Conservation (phyloP, 2,329 filamentous ascomycete species). For the Sporothrix variecibatus region DNA sequence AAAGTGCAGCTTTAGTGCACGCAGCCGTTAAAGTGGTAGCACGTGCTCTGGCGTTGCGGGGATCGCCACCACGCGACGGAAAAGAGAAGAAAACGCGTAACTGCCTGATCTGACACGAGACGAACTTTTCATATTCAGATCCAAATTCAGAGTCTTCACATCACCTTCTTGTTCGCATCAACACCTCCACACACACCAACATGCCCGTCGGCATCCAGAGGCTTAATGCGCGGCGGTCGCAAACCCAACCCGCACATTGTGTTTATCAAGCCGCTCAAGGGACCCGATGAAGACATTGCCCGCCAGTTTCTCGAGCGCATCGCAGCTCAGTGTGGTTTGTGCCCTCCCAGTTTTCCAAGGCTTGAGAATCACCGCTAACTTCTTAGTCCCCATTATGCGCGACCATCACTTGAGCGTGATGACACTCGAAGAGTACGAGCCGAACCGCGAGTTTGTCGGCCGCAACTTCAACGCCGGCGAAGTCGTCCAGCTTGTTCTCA, state of each 20-base stretch:
- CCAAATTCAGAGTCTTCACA: background rate
- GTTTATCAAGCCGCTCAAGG: constrained; percentile 80
- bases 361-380: background rate
- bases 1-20: background rate
- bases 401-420: constrained; percentile 65
- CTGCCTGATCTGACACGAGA: background rate
- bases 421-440: constrained; percentile 77
- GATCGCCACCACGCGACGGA: constrained; percentile 9
- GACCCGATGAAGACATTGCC: constrained; percentile 61
- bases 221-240: constrained; percentile 71
- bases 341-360: background rate
- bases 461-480: constrained; percentile 91
- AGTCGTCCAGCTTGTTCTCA: constrained; percentile 81
- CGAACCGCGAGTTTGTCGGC: constrained; percentile 80
- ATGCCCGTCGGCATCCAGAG: constrained; percentile 82
- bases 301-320: constrained; percentile 74
- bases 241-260: constrained; percentile 78
- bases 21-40: background rate
- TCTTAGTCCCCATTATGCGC: constrained; percentile 67
- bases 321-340: constrained; percentile 72
- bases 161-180: background rate
- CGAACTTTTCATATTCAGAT: background rate
- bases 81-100: constrained; percentile 1
- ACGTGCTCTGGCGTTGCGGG: constrained; percentile 29
- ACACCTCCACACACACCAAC: background rate